Conservation (phyloP, 768 basidiomycete genomes). For the Podaxis pistillaris region DNA sequence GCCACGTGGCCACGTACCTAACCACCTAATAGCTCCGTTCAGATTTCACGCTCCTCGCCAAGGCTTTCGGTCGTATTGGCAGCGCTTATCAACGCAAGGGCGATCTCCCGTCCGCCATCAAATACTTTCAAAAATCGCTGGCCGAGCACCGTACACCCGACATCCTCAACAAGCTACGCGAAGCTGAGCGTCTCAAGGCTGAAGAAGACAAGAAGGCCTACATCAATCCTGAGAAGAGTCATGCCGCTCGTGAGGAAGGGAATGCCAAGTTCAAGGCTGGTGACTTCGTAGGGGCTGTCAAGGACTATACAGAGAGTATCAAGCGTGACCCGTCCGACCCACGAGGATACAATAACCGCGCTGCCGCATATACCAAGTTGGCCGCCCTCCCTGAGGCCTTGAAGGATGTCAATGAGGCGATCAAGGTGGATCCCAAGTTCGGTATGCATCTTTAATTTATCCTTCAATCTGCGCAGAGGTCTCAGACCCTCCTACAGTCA, state of each 20-base stretch:
- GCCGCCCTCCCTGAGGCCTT: slow-evolving; percentile 91
- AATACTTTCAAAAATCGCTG: slow-evolving; percentile 90
- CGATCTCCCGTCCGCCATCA: slow-evolving; percentile 77
- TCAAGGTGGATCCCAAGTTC: slow-evolving; percentile 86
- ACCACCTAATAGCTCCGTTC: slow-evolving; percentile 60
- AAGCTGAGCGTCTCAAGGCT: slow-evolving; percentile 70
- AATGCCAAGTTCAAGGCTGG: slow-evolving; percentile 90
- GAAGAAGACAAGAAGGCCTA: slow-evolving; percentile 83
- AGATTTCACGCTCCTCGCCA: slow-evolving; percentile 94
- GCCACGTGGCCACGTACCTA: neutral
- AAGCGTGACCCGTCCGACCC: slow-evolving; percentile 92
- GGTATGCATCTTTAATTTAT: slow-evolving; percentile 39
- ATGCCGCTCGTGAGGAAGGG: slow-evolving; percentile 85
- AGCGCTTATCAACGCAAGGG: slow-evolving; percentile 80
- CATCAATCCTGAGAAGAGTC: slow-evolving; percentile 82
- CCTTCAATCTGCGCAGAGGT: neutral
- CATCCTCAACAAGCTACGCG: slow-evolving; percentile 86
- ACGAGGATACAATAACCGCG: slow-evolving; percentile 95
- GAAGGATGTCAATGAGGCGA: slow-evolving; percentile 93
- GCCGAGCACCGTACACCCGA: slow-evolving; percentile 96
- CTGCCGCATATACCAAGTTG: slow-evolving; percentile 96
- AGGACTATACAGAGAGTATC: slow-evolving; percentile 92
- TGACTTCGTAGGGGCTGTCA: slow-evolving; percentile 89
- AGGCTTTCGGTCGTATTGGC: slow-evolving; percentile 89
- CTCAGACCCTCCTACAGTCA: slow-evolving; percentile 48